Base-by-base conservation (phyloP, 2,329 filamentous ascomycete species). In the Amylocarpus encephaloides region DNA sequence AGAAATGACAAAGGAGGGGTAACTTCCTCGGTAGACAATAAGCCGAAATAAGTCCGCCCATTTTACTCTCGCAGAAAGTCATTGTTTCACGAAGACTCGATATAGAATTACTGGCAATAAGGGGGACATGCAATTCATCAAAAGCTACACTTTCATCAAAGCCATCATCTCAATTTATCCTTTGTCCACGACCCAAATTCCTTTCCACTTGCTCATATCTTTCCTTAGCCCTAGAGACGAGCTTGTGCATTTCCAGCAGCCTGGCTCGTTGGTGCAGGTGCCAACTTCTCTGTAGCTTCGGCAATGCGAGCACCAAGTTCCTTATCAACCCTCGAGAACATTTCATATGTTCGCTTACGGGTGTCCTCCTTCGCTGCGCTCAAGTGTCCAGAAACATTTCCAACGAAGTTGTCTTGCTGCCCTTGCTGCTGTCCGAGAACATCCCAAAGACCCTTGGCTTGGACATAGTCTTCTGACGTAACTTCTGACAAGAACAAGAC, bases 331-430 rank as follows among this genome's bases (percentile, higher is more conserved):
- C 70, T 72, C 36, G 64, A 62, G 65, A 83, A 85, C 78, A 83
- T 82, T 46, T 70, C 76, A 60, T 82, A 83, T 13, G 79, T 80
- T 38, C 75, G 71, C 59, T 75, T 70, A 34, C 81, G 73, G 34
- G 80, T 77, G 56, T 75, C 74, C 51, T 71, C 68, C 57, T 75
- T 70, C 2, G 79, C 80, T 45, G 67, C 74, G 40, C 67, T 68
- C 55, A 85, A 66, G 58, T 84, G 79, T 2, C 69, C 77, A 2
- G 79, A 67, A 15, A 85, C 71, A 56, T 84, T 85, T 50, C 70
- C 64, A 35, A 85, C 67, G 51, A 82, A 80, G 63, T 80, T 79
- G 2, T 79, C 73, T 65, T 84, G 80, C 62, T 83, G 80, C 2
- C 78, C 80, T 2, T 67, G 57, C 2, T 70, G 70, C 19, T 67